Conservation (phyloP, 2,329 filamentous ascomycete species). For the Apiospora saccharicola region DNA sequence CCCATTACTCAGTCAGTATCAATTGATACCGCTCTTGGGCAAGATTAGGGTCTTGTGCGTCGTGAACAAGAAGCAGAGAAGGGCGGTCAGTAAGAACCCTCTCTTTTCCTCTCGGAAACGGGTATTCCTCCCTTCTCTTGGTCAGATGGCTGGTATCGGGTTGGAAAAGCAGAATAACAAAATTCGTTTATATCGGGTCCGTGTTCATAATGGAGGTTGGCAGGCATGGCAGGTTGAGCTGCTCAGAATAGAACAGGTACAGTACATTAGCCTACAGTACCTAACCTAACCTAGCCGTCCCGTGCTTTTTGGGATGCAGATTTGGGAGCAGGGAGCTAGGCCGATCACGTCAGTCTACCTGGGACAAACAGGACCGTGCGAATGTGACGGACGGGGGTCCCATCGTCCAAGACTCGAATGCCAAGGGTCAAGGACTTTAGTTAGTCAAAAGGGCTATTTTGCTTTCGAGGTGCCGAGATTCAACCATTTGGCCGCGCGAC, state of each 20-base stretch:
- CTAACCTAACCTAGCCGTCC: slow-evolving; percentile 1
- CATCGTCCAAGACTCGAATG: neutral
- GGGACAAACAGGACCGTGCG: slow-evolving; percentile 20
- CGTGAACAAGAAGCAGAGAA: neutral
- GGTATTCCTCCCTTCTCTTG: neutral
- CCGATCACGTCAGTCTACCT: slow-evolving; percentile 21
- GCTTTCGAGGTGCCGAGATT: slow-evolving; percentile 2
- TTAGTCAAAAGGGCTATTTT: neutral
- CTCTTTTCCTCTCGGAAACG: too few species aligned
- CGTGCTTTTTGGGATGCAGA: slow-evolving; percentile 21
- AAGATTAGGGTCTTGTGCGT: neutral
- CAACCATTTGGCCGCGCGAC: neutral
- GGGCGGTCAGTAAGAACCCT: neutral
- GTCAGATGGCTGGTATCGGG: neutral
- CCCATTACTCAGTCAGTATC: slow-evolving; percentile 16
- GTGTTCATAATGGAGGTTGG: neutral
- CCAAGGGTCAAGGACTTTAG: neutral
- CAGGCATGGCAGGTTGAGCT: neutral
- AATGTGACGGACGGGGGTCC: slow-evolving; percentile 12
- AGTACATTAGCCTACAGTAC: slow-evolving; percentile 7
- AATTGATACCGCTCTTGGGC: neutral
- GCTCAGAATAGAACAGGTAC: slow-evolving; percentile 19
- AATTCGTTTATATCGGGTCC: neutral
- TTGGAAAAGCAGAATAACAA: neutral
- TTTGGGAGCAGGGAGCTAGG: slow-evolving; percentile 15